Evolutionary conservation across 75 land plant species (phyloP), one percentile per base, ranked within the genome.

Genomic region (Selaginella tamariscina): DNA sequence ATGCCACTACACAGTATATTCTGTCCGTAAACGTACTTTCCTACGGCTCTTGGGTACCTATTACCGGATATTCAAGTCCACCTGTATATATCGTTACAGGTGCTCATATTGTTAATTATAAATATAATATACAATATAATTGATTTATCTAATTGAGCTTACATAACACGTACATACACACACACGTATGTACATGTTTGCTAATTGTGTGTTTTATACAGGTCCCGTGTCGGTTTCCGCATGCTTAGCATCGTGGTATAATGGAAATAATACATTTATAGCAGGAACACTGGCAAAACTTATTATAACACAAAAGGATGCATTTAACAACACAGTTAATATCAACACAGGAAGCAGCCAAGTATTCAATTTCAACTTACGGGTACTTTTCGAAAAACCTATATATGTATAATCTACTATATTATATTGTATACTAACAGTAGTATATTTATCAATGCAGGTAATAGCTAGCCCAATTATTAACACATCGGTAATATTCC

Each of bases 241-340:
- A 20, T 66, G 68, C 33, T 1, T 66, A 1, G 68, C 68, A 20
- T 1, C 54, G 1, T 66, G 68, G 68, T 66, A 33, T 23, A 32
- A 22, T 5, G 22, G 23, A 18, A 33, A 22, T 2, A 66, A 13
- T 9, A 32, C 68, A 2, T 31, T 32, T 1, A 32, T 66, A 24
- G 68, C 68, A 1, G 68, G 68, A 5, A 33, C 31, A 15, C 15
- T 66, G 31, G 68, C 27, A 5, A 31, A 31, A 8, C 20, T 33
- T 1, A 31, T 9, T 18, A 66, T 66, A 20, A 31, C 13, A 26
- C 54, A 31, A 24, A 66, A 66, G 22, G 68, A 66, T 21, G 56
- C 68, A 31, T 66, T 31, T 49, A 66, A 66, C 22, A 66, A 66
- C 32, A 33, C 68, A 2, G 68, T 66, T 18, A 22, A 32, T 27